These are phyloP conservation scores for Solanum lycopersicoides DNA, from an alignment of 257 asterid genomes.

Conservation along the genomic window DNA sequence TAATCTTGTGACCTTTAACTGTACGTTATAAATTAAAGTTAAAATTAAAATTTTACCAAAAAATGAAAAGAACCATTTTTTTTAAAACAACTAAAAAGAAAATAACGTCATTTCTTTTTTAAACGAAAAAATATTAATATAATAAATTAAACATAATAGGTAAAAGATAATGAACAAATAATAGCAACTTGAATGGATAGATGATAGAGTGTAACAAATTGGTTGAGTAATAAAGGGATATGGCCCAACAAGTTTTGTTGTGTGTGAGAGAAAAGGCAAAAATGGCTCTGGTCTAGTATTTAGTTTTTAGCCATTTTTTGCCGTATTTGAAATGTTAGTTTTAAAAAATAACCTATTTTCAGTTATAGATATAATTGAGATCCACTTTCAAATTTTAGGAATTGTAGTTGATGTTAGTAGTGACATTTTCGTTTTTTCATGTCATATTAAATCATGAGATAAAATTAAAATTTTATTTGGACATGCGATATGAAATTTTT, in stretches of 20 bases:
- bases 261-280: not conserved
- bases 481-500: too few species aligned
- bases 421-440: too few species aligned
- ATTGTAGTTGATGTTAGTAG: too few species aligned
- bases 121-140: too few species aligned
- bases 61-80: fast-evolving
- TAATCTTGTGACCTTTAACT: fast-evolving
- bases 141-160: too few species aligned
- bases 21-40: too few species aligned
- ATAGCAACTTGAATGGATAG: conserved; percentile 15
- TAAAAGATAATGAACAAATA: too few species aligned
- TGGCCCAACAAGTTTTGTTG: conserved; percentile 25
- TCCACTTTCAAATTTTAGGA: not conserved
- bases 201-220: conserved; percentile 10
- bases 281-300: not conserved
- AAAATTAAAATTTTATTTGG: too few species aligned
- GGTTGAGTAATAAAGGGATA: too few species aligned
- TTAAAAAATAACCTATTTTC: not conserved
- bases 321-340: not conserved
- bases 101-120: fast-evolving
- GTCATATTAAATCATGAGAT: too few species aligned
- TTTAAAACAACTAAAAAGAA: too few species aligned
- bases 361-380: not conserved
- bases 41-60: too few species aligned
- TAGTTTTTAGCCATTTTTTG: not conserved